Evolutionary conservation across 352 stramenopile species (phyloP).

Genomic region (Saprolegnia parasitica): DNA sequence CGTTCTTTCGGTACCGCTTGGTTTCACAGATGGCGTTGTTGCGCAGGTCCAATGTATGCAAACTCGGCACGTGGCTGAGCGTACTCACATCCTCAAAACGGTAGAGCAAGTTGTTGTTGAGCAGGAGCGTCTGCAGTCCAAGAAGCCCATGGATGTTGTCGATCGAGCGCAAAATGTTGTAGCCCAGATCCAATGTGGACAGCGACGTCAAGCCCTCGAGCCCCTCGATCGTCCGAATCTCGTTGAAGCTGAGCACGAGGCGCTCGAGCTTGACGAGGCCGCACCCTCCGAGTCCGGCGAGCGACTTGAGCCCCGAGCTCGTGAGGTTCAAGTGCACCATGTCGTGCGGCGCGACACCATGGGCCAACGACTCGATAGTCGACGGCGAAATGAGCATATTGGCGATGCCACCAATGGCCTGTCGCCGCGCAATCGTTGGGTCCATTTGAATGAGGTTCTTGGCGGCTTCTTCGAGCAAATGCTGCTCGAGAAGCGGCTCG

Average conservation of each 20-base stretch:
- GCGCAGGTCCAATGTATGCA: constrained; percentile 52
- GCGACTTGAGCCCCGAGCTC: constrained; percentile 22
- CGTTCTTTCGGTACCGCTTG: constrained; percentile 66
- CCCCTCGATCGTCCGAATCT: constrained; percentile 40
- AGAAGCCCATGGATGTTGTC: constrained; percentile 41
- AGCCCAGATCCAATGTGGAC: constrained; percentile 54
- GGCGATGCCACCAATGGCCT: constrained; percentile 14
- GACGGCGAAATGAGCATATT: no score
- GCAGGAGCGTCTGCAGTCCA: constrained; percentile 43
- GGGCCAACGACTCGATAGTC: background rate
- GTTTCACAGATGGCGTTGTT: constrained; percentile 60
- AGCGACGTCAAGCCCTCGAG: constrained; percentile 41
- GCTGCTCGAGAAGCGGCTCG: constrained; percentile 27
- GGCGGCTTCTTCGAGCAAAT: constrained; percentile 26
- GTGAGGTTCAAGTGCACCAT: constrained; percentile 25
- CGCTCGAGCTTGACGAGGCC: constrained; percentile 40
- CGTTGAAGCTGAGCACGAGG: constrained; percentile 70
- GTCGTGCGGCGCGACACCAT: background rate
- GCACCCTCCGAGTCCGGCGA: background rate
- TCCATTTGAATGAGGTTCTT: constrained; percentile 28
- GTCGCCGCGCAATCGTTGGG: constrained; percentile 8
- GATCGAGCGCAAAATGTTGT: constrained; percentile 51
- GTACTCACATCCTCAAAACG: constrained; percentile 48
- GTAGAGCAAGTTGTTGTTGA: constrained; percentile 60
- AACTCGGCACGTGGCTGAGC: constrained; percentile 18